A percentile compares a stretch with the other conserved stretches of the same genome.
These are phyloP conservation scores for Globisporangium iwayamae DNA, from an alignment of 352 stramenopile species.

Conservation along the genomic window DNA sequence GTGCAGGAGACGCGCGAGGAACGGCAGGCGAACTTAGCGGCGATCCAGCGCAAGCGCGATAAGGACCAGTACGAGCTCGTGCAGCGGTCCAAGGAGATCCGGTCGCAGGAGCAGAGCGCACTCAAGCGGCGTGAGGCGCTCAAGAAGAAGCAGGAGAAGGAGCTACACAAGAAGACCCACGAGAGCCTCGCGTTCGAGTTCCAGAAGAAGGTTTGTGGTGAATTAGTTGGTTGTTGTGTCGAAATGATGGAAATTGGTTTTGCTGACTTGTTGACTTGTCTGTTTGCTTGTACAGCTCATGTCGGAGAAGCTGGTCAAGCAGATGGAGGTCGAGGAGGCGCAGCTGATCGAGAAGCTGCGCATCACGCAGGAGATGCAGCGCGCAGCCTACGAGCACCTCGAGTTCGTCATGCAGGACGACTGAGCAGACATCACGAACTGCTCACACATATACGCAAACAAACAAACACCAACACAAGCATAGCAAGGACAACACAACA, in stretches of 20 bases:
- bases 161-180: constrained; percentile 39
- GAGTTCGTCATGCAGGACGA: constrained; percentile 59
- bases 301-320: constrained; percentile 56
- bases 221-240: background rate
- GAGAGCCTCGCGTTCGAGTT: constrained; percentile 50
- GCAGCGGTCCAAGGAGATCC: constrained; percentile 52
- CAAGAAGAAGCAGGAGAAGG: constrained; percentile 51
- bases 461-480: background rate
- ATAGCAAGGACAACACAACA: background rate
- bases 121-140: constrained; percentile 36
- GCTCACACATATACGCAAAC: background rate
- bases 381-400: constrained; percentile 58
- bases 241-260: background rate
- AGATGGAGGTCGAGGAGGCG: constrained; percentile 62
- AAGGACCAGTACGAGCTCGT: constrained; percentile 32
- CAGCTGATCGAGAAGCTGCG: constrained; percentile 59
- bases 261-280: background rate
- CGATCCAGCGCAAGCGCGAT: constrained; percentile 43
- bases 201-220: constrained; percentile 31
- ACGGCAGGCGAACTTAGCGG: constrained; percentile 34
- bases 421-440: background rate
- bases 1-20: constrained; percentile 52
- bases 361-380: constrained; percentile 63
- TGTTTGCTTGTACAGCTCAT: constrained; percentile 18
- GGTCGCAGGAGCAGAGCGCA: constrained; percentile 38